phyloP scores from a whole-genome alignment of 2,329 filamentous ascomycete species.

The Xylaria sp. region DNA sequence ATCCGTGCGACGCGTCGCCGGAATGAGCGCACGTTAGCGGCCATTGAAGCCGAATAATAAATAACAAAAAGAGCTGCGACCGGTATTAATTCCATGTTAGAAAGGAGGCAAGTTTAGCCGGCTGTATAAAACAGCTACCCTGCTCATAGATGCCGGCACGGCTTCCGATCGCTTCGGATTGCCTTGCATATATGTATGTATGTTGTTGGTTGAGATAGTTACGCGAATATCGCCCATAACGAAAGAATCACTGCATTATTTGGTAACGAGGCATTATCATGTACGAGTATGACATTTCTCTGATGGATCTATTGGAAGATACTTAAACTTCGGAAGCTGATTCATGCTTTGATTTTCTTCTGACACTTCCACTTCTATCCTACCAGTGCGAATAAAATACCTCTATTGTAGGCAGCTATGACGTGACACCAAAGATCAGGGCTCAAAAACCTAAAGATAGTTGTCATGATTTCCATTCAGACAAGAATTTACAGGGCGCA shows the following conservation, averaged over 20 bases:
- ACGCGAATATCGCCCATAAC: neutral
- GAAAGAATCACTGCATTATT: neutral
- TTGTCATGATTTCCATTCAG: neutral
- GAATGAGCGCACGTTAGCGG: constrained; percentile 1
- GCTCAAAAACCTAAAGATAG: neutral
- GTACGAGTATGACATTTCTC: neutral
- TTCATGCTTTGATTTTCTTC: no score
- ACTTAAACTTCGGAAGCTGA: no score
- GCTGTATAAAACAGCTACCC: neutral
- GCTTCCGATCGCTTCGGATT: constrained; percentile 16
- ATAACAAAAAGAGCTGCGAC: neutral
- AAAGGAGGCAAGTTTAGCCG: constrained; percentile 7
- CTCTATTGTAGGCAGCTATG: no score
- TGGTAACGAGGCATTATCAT: neutral
- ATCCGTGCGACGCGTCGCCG: neutral
- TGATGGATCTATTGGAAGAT: no score
- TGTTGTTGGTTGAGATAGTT: neutral
- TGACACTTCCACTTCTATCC: no score
- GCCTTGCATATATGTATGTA: constrained; percentile 1
- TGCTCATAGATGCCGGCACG: neutral
- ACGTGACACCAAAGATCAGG: neutral
- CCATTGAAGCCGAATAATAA: constrained; percentile 2
- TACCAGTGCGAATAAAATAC: no score
- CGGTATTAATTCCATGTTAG: constrained; percentile 7
- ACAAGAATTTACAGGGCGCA: neutral